Evolutionary conservation across 169 alveolate genomes (phyloP).

Genomic region (Eimeria necatrix): DNA sequence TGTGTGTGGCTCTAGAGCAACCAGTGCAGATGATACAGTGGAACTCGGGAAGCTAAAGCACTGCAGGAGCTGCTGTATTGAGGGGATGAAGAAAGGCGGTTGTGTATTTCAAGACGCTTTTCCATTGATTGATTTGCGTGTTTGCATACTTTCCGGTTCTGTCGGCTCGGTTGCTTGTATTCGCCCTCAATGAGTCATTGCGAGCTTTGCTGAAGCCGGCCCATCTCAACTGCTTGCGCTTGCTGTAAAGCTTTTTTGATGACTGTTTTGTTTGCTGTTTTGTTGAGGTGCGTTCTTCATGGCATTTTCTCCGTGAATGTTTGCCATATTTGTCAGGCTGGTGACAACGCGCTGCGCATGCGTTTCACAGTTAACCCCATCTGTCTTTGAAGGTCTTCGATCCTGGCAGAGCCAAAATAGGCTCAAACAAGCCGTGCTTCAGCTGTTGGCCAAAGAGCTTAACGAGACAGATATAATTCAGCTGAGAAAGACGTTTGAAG

Average conservation of each 20-base stretch:
- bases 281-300: neutral
- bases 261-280: neutral
- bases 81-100: too few relatives aligned
- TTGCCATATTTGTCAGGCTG: slow-evolving; percentile 20
- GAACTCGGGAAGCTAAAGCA: too few relatives aligned
- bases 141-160: neutral
- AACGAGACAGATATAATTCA: slow-evolving; percentile 78
- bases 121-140: neutral
- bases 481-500: slow-evolving; percentile 81
- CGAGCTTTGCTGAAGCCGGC: too few relatives aligned
- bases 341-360: neutral
- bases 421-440: slow-evolving; percentile 82
- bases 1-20: too few relatives aligned
- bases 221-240: too few relatives aligned
- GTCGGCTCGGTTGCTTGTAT: neutral
- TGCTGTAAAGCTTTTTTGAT: too few relatives aligned
- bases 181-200: too few relatives aligned
- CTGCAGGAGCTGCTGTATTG: too few relatives aligned
- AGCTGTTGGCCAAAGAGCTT: slow-evolving; percentile 81
- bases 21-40: too few relatives aligned
- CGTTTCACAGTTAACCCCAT: slow-evolving; percentile 51
- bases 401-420: slow-evolving; percentile 67
- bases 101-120: neutral
- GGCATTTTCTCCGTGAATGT: neutral
- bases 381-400: slow-evolving; percentile 80